phyloP scores from a whole-genome alignment of 148 eudicot species.

The Camellia japonica region DNA sequence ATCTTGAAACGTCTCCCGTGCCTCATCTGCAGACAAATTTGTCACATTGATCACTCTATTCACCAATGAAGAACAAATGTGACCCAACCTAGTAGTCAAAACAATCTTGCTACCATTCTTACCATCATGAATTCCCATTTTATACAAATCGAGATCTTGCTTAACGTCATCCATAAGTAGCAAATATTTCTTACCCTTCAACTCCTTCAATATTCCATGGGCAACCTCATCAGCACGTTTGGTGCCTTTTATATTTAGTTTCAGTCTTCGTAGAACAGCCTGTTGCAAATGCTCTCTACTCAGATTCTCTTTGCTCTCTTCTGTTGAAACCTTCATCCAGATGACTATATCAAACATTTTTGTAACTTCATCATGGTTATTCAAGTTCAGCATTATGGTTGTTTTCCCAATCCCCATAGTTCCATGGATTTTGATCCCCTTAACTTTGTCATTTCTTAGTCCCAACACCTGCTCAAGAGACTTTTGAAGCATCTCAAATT shows the following conservation, averaged over 20 bases:
- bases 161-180: conserved; percentile 23
- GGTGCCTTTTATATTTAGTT: too few relatives aligned
- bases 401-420: too few relatives aligned
- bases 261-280: too few relatives aligned
- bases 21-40: conserved; percentile 5
- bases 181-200: conserved; percentile 13
- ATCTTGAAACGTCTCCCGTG: conserved; percentile 19
- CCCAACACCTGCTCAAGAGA: not conserved
- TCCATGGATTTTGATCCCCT: too few relatives aligned
- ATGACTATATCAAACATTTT: too few relatives aligned
- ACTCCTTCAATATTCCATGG: not conserved
- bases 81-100: conserved; percentile 10
- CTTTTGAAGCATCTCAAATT: not conserved
- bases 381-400: too few relatives aligned
- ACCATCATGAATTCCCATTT: conserved; percentile 14
- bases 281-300: too few relatives aligned
- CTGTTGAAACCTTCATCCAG: too few relatives aligned
- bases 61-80: not conserved
- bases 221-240: not conserved
- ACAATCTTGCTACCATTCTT: conserved; percentile 16
- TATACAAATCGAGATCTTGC: not conserved
- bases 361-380: too few relatives aligned
- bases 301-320: too few relatives aligned
- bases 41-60: not conserved
- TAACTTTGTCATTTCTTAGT: too few relatives aligned